These are phyloP conservation scores for Mortierella sp. DNA, from an alignment of 371 early-diverging fungal species.

Conservation along the genomic window DNA sequence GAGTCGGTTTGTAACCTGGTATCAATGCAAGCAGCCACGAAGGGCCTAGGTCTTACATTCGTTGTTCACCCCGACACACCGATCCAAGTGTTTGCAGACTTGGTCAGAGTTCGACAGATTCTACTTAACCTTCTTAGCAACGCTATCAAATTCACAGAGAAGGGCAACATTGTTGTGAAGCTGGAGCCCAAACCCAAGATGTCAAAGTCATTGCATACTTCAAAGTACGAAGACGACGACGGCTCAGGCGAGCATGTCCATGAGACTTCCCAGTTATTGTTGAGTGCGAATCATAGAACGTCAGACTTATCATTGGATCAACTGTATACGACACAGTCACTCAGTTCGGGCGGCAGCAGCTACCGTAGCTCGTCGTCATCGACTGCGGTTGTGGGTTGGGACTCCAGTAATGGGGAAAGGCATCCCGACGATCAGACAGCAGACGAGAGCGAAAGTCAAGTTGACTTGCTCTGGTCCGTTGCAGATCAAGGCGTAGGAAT, in stretches of 20 bases:
- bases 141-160: conserved; percentile 76
- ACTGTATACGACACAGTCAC: neutral
- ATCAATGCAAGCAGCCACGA: conserved; percentile 68
- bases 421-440: neutral
- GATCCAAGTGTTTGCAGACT: conserved; percentile 64
- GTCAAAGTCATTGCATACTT: neutral
- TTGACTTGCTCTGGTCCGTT: neutral
- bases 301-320: neutral
- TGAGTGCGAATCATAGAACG: conserved; percentile 8
- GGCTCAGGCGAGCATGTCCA: neutral
- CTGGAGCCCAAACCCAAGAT: conserved; percentile 45
- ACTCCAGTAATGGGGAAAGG: neutral
- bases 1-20: conserved; percentile 61
- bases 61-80: conserved; percentile 72
- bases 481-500: conserved; percentile 75
- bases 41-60: conserved; percentile 61
- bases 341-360: neutral
- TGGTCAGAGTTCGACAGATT: conserved; percentile 64
- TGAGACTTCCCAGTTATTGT: conserved; percentile 31
- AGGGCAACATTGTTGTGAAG: conserved; percentile 69
- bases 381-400: neutral
- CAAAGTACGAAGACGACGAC: conserved; percentile 26
- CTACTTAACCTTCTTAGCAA: conserved; percentile 68
- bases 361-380: neutral
- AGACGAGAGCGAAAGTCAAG: neutral